phyloP scores from a whole-genome alignment of 495 filamentous ascomycete genomes.

The Lasiosphaeria ovina region DNA sequence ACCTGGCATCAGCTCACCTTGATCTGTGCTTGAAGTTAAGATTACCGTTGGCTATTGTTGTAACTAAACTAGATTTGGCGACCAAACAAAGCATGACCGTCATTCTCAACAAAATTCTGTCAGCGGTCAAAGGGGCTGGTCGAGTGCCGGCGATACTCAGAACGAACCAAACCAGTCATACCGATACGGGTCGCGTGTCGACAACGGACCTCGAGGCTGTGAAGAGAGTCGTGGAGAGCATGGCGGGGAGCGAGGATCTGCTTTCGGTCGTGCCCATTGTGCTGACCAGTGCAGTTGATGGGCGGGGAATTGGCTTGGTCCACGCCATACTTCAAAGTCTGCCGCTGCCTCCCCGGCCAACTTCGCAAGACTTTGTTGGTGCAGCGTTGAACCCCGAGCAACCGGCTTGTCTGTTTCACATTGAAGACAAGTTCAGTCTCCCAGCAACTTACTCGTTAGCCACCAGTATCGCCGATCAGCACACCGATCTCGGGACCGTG shows the following conservation, averaged over 20 bases:
- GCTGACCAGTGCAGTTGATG: constrained; percentile 83
- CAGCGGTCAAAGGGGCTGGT: constrained; percentile 69
- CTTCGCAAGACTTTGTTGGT: constrained; percentile 43
- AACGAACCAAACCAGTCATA: constrained; percentile 35
- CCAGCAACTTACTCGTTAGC: constrained; percentile 47
- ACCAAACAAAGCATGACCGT: constrained; percentile 64
- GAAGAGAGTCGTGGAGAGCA: constrained; percentile 45
- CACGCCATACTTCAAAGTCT: constrained; percentile 79
- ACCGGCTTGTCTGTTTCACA: constrained; percentile 67
- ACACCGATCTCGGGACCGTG: constrained; percentile 53
- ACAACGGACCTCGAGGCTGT: constrained; percentile 51
- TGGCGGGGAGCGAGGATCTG: constrained; percentile 46
- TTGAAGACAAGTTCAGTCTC: constrained; percentile 73
- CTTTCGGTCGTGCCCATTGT: constrained; percentile 73
- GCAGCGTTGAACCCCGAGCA: constrained; percentile 48
- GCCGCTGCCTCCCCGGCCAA: constrained; percentile 63
- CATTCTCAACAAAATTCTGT: constrained; percentile 71
- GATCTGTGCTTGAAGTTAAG: constrained; percentile 78
- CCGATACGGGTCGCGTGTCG: constrained; percentile 36
- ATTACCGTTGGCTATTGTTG: constrained; percentile 71
- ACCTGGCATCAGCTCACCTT: constrained; percentile 77
- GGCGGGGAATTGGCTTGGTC: constrained; percentile 73
- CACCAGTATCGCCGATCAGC: constrained; percentile 35
- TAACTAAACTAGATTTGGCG: constrained; percentile 90
- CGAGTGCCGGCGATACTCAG: constrained; percentile 70